Conservation (phyloP, 768 basidiomycete species). For the Trametopsis cervina region DNA sequence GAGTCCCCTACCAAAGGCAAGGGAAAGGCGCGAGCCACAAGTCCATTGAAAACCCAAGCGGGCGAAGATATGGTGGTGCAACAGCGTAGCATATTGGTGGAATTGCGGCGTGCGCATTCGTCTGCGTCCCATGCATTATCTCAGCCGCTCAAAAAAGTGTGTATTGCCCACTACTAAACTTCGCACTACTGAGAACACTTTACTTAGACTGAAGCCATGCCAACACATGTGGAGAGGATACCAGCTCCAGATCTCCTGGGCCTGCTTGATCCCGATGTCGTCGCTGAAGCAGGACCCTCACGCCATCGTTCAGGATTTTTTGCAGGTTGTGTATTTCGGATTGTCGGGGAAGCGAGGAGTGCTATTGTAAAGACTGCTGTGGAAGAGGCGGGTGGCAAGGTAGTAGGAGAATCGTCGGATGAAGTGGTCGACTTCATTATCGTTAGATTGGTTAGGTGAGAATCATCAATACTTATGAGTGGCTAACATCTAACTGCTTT, state of each 20-base stretch:
- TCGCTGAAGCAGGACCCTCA: background rate
- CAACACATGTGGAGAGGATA: too few species aligned
- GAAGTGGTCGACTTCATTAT: conserved; percentile 55
- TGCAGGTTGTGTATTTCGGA: conserved; percentile 45
- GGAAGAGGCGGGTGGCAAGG: conserved; percentile 48
- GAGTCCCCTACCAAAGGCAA: conserved; percentile 9
- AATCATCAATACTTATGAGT: conserved; percentile 12
- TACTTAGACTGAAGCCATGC: too few species aligned
- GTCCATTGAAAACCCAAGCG: background rate
- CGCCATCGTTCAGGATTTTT: background rate
- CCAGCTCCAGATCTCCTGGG: too few species aligned
- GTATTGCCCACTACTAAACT: too few species aligned
- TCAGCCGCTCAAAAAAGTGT: too few species aligned
- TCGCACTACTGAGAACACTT: too few species aligned
- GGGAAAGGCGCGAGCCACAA: background rate
- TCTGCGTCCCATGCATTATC: too few species aligned
- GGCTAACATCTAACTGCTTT: background rate
- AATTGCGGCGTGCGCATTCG: conserved; percentile 58
- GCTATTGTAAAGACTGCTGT: conserved; percentile 52
- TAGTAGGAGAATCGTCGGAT: conserved; percentile 33
- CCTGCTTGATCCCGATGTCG: too few species aligned
- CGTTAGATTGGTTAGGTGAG: conserved; percentile 69
- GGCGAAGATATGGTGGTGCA: background rate
- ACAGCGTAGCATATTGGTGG: conserved; percentile 38
- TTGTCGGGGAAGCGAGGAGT: conserved; percentile 62